Conservation (phyloP, 352 stramenopile genomes). For the Pythium volutum region DNA sequence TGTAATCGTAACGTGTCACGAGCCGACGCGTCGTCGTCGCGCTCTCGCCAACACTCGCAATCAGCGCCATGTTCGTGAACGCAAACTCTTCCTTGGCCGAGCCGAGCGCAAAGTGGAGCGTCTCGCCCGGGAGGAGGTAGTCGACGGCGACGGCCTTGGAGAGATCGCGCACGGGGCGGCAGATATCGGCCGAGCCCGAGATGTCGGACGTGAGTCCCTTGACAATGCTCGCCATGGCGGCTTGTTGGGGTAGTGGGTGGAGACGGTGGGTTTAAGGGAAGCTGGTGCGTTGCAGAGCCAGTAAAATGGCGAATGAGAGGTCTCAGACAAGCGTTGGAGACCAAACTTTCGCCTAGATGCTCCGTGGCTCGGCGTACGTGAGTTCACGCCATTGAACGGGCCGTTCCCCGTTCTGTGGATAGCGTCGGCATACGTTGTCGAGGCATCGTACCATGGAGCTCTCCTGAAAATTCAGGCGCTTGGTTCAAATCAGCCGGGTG, state of each 20-base stretch:
- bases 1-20: conserved; percentile 42
- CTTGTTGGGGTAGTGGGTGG: background rate
- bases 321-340: background rate
- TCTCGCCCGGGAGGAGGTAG: conserved; percentile 54
- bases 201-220: conserved; percentile 21
- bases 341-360: background rate
- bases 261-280: background rate
- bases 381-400: no score
- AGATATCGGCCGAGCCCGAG: conserved; percentile 22
- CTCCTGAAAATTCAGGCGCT: no score
- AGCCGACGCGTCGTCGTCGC: conserved; percentile 52
- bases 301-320: background rate
- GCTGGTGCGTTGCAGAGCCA: background rate
- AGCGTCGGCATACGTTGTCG: no score
- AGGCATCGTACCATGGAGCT: no score
- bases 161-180: conserved; percentile 35
- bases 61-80: conserved; percentile 63
- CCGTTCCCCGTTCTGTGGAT: no score
- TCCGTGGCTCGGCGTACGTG: no score
- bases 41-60: conserved; percentile 35
- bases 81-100: conserved; percentile 59
- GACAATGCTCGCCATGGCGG: background rate
- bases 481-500: no score
- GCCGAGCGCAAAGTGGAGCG: conserved; percentile 49
- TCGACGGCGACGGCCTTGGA: conserved; percentile 35